Conservation (phyloP, 2,329 filamentous ascomycete genomes). For the Fusarium sp. region DNA sequence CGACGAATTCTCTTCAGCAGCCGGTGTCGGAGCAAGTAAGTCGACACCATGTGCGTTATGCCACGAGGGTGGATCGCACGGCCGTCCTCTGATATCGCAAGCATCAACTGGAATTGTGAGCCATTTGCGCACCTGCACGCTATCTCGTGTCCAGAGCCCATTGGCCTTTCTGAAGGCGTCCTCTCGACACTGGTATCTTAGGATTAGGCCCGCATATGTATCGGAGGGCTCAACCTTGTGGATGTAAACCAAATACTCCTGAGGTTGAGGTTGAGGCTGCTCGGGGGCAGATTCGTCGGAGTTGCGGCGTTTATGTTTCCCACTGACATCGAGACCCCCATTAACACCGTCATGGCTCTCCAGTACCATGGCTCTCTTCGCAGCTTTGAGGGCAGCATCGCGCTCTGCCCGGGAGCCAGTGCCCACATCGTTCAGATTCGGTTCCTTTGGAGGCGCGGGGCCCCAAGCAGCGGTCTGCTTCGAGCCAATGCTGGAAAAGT, state of each 20-base stretch:
- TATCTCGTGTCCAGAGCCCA: slow-evolving; percentile 94
- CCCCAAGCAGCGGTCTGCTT: slow-evolving; percentile 61
- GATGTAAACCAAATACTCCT: slow-evolving; percentile 89
- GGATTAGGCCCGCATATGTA: slow-evolving; percentile 90
- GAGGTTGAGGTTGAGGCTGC: slow-evolving; percentile 74
- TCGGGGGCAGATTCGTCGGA: slow-evolving; percentile 72
- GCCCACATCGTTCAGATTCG: slow-evolving; percentile 65
- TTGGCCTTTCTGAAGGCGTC: slow-evolving; percentile 89
- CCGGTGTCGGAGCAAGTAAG: slow-evolving; percentile 66
- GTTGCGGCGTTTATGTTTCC: slow-evolving; percentile 75
- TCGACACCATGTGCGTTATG: slow-evolving; percentile 61
- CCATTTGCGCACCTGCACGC: slow-evolving; percentile 85
- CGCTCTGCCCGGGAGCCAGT: slow-evolving; percentile 68
- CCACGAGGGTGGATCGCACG: slow-evolving; percentile 68
- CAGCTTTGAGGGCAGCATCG: slow-evolving; percentile 68
- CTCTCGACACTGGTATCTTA: slow-evolving; percentile 90
- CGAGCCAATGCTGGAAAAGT: slow-evolving; percentile 31
- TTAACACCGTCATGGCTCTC: slow-evolving; percentile 74
- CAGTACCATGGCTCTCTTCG: slow-evolving; percentile 71
- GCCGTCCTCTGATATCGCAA: slow-evolving; percentile 85
- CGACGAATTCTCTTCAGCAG: slow-evolving; percentile 47
- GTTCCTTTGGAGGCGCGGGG: slow-evolving; percentile 59
- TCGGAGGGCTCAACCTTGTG: slow-evolving; percentile 88
- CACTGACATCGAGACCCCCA: slow-evolving; percentile 68
- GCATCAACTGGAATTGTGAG: slow-evolving; percentile 91